Evolutionary conservation across 2,329 filamentous ascomycete species (phyloP), one percentile per base, ranked within the genome.

Genomic region (Colletotrichum destructivum): DNA sequence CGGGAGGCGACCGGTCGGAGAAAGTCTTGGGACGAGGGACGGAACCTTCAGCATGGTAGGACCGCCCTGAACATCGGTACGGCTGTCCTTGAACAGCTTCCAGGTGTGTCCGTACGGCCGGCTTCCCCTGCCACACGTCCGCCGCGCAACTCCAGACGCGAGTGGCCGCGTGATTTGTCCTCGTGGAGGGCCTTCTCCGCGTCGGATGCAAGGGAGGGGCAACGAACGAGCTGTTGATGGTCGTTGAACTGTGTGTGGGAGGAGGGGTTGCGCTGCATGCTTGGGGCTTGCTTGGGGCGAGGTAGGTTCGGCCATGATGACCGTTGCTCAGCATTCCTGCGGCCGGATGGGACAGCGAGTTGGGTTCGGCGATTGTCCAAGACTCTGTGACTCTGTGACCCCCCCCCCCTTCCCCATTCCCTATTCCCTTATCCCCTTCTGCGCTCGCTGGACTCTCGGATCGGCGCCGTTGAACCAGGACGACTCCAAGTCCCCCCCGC

Each of bases 251-350:
- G 47, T n/a, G 40, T 13, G 23, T 47, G 46, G 59, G 47, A 35
- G 31, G 63, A 31, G 7, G 31, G 31, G 31, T 35, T 35, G 31
- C 9, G 31, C 31, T 9, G 31, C 31, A 35, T 35, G 31, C 31
- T 35, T 35, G 31, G 31, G 31, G 5, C 31, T 31, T 31, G 31
- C 31, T 31, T 56, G 59, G 63, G 49, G 49, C 49, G 57, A 69
- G 69, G 65, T 62, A 44, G 46, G 59, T 18, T 51, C 18, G 46
- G 21, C 35, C 35, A 38, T 46, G 59, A 69, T 49, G 40, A 35
- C 46, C 64, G 59, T 71, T 62, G 40, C 59, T 40, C 46, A 60
- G 57, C 69, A 59, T 71, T 69, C 59, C 65, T 55, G 51, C n/a
- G 13, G 47, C 21, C 21, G 40, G 47, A n/a, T 12, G 31, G 15